Evolutionary conservation across 2,329 filamentous ascomycete genomes (phyloP), one percentile per base, ranked within the genome.

Genomic region (Metarhizium sp.): DNA sequence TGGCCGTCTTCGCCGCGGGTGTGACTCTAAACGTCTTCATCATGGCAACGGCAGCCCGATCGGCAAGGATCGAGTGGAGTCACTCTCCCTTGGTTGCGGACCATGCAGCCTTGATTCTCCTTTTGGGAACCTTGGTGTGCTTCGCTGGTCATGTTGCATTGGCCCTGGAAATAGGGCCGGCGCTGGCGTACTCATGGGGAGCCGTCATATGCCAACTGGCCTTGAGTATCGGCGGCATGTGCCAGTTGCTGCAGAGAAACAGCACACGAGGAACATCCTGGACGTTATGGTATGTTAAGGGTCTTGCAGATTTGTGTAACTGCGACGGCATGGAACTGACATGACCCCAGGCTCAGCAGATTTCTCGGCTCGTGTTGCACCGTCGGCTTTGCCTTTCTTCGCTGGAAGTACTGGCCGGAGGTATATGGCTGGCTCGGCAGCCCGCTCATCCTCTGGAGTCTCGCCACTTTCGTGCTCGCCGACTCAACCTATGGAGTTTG

Each of bases 181-280:
- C 18, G 10, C 47, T 58, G 34, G 58, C 58, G 4, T 59, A 59
- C 14, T 58, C 58, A 3, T 59, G 58, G 58, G 56, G 58, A 4
- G 58, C 58, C 29, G 58, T 59, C 34, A 53, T 59, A 13, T 59
- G 58, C 47, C 58, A 59, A 25, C 46, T 59, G 25, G 47, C 53
- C 16, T 48, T 59, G 42, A 59, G 54, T 4, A 20, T 59, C 4
- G 58, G 58, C 4, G 58, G 54, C 30, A 8, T 59, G 13, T 59
- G 54, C 29, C 58, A 56, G 45, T 30, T 59, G n/a, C 50, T 59
- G 40, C 46, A 58, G 52, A 52, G 58, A 18, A 56, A 59, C 18
- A 58, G 54, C 20, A 58, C 58, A 4, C 48, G 52, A 10, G 58
- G 58, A 16, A 56, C 54, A 16, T 59, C 58, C 1, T 51, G 52